These are phyloP conservation scores for Rhodotorula sp. DNA, from an alignment of 1,284 basidiomycete species.

Conservation along the genomic window DNA sequence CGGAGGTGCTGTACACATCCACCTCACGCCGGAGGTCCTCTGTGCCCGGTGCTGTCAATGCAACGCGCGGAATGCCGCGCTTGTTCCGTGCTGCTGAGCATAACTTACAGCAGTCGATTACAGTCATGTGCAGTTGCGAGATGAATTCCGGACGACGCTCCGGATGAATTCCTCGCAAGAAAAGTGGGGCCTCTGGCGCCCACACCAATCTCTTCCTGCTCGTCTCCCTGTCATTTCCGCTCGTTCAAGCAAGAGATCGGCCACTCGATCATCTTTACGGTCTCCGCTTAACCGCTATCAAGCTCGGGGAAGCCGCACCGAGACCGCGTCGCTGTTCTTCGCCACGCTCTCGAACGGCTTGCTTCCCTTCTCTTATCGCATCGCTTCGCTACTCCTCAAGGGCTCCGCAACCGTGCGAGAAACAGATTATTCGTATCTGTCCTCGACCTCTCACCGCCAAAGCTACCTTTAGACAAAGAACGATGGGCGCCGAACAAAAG, in stretches of 20 bases:
- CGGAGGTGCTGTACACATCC: no score
- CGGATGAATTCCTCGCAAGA: no score
- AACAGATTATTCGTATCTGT: not conserved
- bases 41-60: not conserved
- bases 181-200: no score
- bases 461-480: not conserved
- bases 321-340: not conserved
- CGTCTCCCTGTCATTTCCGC: not conserved
- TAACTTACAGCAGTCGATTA: no score
- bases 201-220: no score
- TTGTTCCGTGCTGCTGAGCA: not conserved
- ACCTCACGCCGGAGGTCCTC: no score
- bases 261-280: not conserved
- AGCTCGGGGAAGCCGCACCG: not conserved
- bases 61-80: not conserved
- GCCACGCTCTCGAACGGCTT: not conserved
- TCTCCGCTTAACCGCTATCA: conserved; percentile 1
- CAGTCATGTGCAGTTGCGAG: no score
- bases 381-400: not conserved
- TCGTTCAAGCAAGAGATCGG: not conserved
- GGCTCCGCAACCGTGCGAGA: no score
- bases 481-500: not conserved
- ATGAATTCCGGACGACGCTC: no score
- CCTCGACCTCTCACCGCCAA: not conserved
- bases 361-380: not conserved